phyloP scores from a whole-genome alignment of 2,329 filamentous ascomycete species.

The Achaetomium macrosporum region DNA sequence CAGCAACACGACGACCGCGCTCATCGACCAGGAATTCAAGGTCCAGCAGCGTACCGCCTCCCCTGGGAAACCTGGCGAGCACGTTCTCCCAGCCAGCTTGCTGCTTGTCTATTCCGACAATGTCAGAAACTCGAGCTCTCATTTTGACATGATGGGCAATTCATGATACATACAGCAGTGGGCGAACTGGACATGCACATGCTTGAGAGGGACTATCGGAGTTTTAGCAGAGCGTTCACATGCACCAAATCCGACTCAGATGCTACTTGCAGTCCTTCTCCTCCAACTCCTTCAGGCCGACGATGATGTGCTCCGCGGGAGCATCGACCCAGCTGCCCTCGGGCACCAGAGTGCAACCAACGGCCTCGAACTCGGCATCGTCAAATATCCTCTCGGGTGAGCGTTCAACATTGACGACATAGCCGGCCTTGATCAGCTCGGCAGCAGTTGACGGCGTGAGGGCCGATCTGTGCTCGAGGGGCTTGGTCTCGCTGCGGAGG shows the following conservation, averaged over 20 bases:
- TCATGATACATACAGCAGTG: constrained; percentile 37
- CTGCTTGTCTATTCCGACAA: constrained; percentile 49
- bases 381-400: constrained; percentile 62
- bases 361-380: constrained; percentile 54
- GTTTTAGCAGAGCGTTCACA: constrained; percentile 12
- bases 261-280: constrained; percentile 51
- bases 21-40: constrained; percentile 76
- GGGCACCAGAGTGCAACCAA: constrained; percentile 59
- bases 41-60: constrained; percentile 72
- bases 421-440: constrained; percentile 62
- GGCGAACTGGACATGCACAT: constrained; percentile 66
- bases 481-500: constrained; percentile 55
- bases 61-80: constrained; percentile 71
- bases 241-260: too few relatives aligned
- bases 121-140: constrained; percentile 1
- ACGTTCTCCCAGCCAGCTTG: constrained; percentile 75
- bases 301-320: constrained; percentile 61
- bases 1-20: constrained; percentile 61
- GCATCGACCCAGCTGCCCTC: constrained; percentile 63
- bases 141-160: background rate
- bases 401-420: constrained; percentile 62
- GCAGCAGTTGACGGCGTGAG: constrained; percentile 42
- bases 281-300: constrained; percentile 73
- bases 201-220: constrained; percentile 56
- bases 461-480: constrained; percentile 49